Conservation (phyloP, 2,329 filamentous ascomycete species). For the Dactylonectria macrodidyma region DNA sequence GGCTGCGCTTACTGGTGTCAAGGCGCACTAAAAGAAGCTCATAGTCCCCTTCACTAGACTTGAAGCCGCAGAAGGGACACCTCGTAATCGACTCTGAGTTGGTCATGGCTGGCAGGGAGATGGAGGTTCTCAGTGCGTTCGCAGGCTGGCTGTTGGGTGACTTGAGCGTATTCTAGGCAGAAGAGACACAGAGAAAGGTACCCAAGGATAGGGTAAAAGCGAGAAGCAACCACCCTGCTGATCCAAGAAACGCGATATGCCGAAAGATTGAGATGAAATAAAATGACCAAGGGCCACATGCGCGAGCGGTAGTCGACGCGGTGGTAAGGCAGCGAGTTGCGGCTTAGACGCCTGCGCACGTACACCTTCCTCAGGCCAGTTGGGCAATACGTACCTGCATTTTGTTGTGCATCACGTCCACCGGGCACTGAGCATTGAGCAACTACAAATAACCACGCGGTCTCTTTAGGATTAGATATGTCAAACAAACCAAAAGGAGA, state of each 20-base stretch:
- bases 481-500: neutral
- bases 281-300: neutral
- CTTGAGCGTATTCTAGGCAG: neutral
- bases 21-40: constrained; percentile 54
- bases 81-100: neutral
- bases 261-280: neutral
- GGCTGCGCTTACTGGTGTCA: constrained; percentile 13
- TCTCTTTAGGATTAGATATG: neutral
- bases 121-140: neutral
- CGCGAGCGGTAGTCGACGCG: constrained; percentile 6
- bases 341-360: constrained; percentile 28
- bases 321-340: constrained; percentile 17
- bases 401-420: neutral
- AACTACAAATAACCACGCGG: neutral
- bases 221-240: neutral
- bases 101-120: constrained; percentile 14
- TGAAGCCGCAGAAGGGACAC: constrained; percentile 57
- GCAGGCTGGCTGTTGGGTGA: neutral
- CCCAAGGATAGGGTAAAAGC: neutral
- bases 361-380: neutral
- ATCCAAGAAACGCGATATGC: neutral
- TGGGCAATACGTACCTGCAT: constrained; percentile 25
- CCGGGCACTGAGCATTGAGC: neutral
- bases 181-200: neutral
- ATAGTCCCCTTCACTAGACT: constrained; percentile 49